Evolutionary conservation across 1,284 basidiomycete species (phyloP).

Genomic region (Trichosporon coremiiforme): DNA sequence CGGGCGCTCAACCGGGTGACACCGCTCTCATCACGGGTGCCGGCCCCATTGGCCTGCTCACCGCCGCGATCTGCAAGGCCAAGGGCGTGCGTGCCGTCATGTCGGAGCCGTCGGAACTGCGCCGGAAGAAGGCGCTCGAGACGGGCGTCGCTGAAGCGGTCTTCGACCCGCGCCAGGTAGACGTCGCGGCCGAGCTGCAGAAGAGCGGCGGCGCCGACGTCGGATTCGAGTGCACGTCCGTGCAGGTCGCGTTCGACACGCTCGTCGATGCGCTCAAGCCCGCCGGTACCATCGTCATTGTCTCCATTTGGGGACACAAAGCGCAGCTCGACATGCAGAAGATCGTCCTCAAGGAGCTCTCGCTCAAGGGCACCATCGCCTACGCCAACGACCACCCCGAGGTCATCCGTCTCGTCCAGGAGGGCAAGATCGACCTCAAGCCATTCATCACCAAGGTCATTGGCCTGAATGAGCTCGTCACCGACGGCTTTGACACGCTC

Average conservation of each 20-base stretch:
- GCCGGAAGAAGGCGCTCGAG: conserved; percentile 26
- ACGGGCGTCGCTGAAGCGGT: conserved; percentile 27
- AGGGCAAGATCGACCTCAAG: conserved; percentile 29
- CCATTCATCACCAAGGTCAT: conserved; percentile 32
- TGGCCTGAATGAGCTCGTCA: conserved; percentile 28
- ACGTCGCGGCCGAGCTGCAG: conserved; percentile 23
- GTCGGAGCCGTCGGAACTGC: conserved; percentile 25
- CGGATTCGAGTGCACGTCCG: conserved; percentile 31
- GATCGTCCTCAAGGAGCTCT: conserved; percentile 32
- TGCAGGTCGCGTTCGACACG: conserved; percentile 29
- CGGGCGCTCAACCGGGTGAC: conserved; percentile 27
- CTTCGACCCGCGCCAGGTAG: conserved; percentile 24
- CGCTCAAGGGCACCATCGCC: conserved; percentile 29
- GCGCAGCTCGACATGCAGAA: conserved; percentile 26
- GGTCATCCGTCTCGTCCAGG: conserved; percentile 29
- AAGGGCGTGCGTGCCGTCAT: conserved; percentile 28
- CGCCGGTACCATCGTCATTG: conserved; percentile 26
- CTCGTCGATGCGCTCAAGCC: conserved; percentile 28
- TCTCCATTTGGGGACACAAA: conserved; percentile 28
- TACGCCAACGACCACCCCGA: conserved; percentile 30
- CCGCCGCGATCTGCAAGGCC: conserved; percentile 31
- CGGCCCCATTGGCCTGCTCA: conserved; percentile 30
- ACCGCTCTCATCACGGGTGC: conserved; percentile 30
- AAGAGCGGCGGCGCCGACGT: conserved; percentile 25
- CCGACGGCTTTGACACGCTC: conserved; percentile 29